Percentiles rank a stretch among this genome's conserved stretches.
Evolutionary conservation across 139 green algal species (phyloP).

Genomic region (Chlamydomonas eustigma): DNA sequence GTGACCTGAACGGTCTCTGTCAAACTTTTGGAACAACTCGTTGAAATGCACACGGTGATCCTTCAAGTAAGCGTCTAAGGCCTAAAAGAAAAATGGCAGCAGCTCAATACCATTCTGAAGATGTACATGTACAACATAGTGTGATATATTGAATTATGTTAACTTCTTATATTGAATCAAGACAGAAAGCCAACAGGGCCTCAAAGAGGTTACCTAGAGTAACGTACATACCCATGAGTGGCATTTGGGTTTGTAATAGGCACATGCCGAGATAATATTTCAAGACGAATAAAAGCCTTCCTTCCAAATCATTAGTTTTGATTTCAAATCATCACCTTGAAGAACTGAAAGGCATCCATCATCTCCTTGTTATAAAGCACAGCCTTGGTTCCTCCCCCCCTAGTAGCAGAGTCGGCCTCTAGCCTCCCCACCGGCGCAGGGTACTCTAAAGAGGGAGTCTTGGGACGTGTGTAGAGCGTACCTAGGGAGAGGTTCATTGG

Average conservation of each 20-base stretch:
- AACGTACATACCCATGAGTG: too few relatives aligned
- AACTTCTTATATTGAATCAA: too few relatives aligned
- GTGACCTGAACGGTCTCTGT: slow-evolving; percentile 13
- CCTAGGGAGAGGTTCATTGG: too few relatives aligned
- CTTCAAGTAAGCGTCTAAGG: slow-evolving; percentile 31
- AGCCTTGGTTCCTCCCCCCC: background rate
- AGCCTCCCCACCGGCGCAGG: slow-evolving; percentile 1
- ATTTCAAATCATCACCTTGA: slow-evolving; percentile 16
- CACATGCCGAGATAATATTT: too few relatives aligned
- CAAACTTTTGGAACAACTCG: slow-evolving; percentile 4
- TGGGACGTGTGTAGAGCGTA: background rate
- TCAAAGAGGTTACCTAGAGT: too few relatives aligned
- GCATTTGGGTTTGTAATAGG: too few relatives aligned
- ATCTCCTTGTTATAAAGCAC: background rate
- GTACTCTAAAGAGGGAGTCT: background rate
- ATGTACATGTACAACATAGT: too few relatives aligned
- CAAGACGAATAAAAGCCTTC: too few relatives aligned
- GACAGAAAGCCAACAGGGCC: too few relatives aligned
- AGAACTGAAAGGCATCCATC: slow-evolving; percentile 20
- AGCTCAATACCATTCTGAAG: too few relatives aligned
- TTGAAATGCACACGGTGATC: slow-evolving; percentile 21
- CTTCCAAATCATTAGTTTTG: background rate
- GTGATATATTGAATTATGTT: too few relatives aligned
- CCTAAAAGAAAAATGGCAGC: slow-evolving; percentile 11
- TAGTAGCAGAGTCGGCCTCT: background rate